These are phyloP conservation scores for Yamadazyma akitaensis DNA, from an alignment of 805 yeast genomes.

Conservation along the genomic window DNA sequence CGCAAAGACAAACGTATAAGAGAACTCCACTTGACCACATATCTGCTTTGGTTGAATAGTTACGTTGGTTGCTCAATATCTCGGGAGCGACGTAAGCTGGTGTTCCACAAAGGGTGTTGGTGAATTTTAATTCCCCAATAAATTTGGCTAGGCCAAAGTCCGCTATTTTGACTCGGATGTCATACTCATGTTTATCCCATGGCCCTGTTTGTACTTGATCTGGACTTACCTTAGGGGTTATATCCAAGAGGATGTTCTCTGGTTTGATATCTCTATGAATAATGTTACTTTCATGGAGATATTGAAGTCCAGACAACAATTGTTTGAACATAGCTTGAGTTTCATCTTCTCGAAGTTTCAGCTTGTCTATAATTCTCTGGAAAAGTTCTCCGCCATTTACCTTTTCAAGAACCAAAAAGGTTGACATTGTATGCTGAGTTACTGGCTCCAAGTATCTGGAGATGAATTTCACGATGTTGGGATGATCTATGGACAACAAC, in stretches of 20 bases:
- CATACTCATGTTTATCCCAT: slow-evolving; percentile 59
- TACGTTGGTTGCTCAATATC: slow-evolving; percentile 52
- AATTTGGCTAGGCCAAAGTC: slow-evolving; percentile 75
- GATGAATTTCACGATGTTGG: slow-evolving; percentile 64
- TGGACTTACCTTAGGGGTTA: slow-evolving; percentile 38
- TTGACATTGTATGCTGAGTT: slow-evolving; percentile 48
- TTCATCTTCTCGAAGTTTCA: slow-evolving; percentile 58
- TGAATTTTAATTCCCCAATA: slow-evolving; percentile 68
- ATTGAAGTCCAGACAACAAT: slow-evolving; percentile 35
- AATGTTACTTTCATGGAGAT: slow-evolving; percentile 38
- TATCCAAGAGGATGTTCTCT: slow-evolving; percentile 45
- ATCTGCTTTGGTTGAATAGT: slow-evolving; percentile 70
- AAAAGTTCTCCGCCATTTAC: slow-evolving; percentile 74
- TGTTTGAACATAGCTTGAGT: slow-evolving; percentile 56
- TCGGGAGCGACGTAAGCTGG: slow-evolving; percentile 90
- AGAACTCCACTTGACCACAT: slow-evolving; percentile 82
- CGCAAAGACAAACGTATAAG: slow-evolving; percentile 74
- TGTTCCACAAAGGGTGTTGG: slow-evolving; percentile 80
- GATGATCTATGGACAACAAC: slow-evolving; percentile 61
- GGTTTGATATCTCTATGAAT: slow-evolving; percentile 47
- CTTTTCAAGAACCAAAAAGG: slow-evolving; percentile 68
- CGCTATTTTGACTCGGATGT: slow-evolving; percentile 70
- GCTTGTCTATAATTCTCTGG: slow-evolving; percentile 66
- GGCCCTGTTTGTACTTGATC: slow-evolving; percentile 43
- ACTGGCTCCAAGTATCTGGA: slow-evolving; percentile 54